These are phyloP conservation scores for Theileria sp. DNA, from an alignment of 169 alveolate genomes.

Conservation along the genomic window DNA sequence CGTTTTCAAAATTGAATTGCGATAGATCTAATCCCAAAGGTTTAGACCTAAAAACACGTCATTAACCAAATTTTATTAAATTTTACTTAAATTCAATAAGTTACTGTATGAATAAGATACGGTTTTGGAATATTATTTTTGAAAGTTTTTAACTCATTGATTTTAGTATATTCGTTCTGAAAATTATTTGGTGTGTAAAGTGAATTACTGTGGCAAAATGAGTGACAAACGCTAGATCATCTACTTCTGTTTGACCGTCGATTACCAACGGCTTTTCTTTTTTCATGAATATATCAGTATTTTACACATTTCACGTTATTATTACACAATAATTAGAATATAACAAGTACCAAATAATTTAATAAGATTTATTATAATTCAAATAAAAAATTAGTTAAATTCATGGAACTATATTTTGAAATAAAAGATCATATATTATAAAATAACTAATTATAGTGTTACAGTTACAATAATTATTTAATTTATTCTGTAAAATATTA, in stretches of 20 bases:
- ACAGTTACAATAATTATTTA: not conserved
- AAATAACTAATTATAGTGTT: not conserved
- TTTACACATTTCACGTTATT: not conserved
- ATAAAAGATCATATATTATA: not conserved
- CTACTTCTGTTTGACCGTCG: constrained; percentile 64
- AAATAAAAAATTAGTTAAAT: not conserved
- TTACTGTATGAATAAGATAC: not conserved
- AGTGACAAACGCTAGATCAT: constrained; percentile 61
- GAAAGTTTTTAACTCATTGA: constrained; percentile 10
- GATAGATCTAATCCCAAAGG: not conserved
- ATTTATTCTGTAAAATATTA: not conserved
- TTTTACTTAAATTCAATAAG: not conserved
- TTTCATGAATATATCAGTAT: constrained; percentile 18
- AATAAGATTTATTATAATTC: not conserved
- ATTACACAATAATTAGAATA: not conserved
- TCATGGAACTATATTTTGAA: not conserved
- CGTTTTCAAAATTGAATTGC: not conserved
- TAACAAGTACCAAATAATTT: not conserved
- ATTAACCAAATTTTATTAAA: too few species aligned
- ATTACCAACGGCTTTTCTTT: constrained; percentile 32
- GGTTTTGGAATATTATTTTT: not conserved
- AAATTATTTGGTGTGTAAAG: not conserved
- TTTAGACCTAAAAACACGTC: not conserved
- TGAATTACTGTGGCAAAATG: constrained; percentile 63
- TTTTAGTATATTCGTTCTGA: constrained; percentile 7